These are phyloP conservation scores for Malania oleifera DNA, from an alignment of 164 flowering plant species.

Conservation along the genomic window DNA sequence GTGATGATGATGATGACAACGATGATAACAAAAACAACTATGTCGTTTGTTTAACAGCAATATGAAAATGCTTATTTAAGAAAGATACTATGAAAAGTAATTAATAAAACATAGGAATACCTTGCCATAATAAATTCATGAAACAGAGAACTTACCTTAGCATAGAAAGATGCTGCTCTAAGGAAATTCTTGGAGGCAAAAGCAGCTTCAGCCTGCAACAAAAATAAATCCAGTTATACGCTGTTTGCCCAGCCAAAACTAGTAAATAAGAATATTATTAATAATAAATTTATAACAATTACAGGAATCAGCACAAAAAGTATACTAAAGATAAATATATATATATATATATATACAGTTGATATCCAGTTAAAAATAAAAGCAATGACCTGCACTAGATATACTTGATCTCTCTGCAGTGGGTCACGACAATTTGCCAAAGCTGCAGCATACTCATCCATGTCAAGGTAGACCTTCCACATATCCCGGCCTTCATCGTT, in stretches of 20 bases:
- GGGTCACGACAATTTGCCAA: slow-evolving; percentile 84
- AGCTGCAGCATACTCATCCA: slow-evolving; percentile 86
- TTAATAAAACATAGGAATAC: neutral
- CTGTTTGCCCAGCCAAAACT: neutral
- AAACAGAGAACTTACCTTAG: slow-evolving; percentile 56
- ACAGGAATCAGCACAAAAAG: neutral
- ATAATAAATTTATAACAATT: neutral
- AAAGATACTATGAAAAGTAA: too few relatives aligned
- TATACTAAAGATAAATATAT: neutral
- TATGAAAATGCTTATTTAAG: too few relatives aligned
- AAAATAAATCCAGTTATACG: slow-evolving; percentile 8
- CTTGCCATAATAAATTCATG: slow-evolving; percentile 6
- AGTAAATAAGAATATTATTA: neutral
- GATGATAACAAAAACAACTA: too few relatives aligned
- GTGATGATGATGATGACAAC: too few relatives aligned
- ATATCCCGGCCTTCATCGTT: slow-evolving; percentile 97
- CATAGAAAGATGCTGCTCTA: slow-evolving; percentile 94
- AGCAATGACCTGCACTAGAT: slow-evolving; percentile 69
- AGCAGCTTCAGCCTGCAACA: slow-evolving; percentile 93
- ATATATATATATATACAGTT: neutral
- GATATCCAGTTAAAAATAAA: neutral
- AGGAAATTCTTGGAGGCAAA: slow-evolving; percentile 70
- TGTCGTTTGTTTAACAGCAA: too few relatives aligned
- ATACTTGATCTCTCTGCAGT: slow-evolving; percentile 92
- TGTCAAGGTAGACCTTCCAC: slow-evolving; percentile 96